Percentiles rank a stretch among this genome's conserved stretches.
These are phyloP conservation scores for Rosa persica DNA, from an alignment of 306 rosid genomes.

Conservation along the genomic window DNA sequence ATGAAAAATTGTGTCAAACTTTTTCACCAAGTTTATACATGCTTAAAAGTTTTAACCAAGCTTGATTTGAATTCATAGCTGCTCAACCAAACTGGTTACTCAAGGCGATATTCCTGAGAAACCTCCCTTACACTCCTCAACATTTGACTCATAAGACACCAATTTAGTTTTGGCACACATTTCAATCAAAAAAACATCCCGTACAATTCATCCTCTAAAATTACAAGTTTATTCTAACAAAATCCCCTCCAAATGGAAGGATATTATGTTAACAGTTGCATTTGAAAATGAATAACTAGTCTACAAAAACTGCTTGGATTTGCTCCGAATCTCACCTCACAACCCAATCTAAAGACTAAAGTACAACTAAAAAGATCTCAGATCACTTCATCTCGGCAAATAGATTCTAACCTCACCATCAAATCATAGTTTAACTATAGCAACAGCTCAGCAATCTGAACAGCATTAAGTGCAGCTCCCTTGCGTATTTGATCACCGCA, in stretches of 20 bases:
- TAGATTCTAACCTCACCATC: neutral
- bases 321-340: neutral
- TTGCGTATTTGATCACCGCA: slow-evolving; percentile 99
- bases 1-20: neutral
- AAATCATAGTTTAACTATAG: slow-evolving; percentile 33
- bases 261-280: neutral
- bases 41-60: neutral
- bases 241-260: slow-evolving; percentile 13
- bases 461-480: slow-evolving; percentile 97
- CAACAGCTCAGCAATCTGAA: slow-evolving; percentile 96
- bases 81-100: neutral
- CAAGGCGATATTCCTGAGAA: neutral
- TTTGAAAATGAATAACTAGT: slow-evolving; percentile 8
- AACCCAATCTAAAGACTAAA: neutral
- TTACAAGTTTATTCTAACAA: slow-evolving; percentile 16
- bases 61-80: neutral
- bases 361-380: neutral
- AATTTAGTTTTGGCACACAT: neutral
- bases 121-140: neutral
- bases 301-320: slow-evolving; percentile 16
- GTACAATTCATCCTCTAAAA: neutral
- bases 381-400: slow-evolving; percentile 7
- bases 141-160: neutral
- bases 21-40: neutral
- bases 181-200: neutral